These are phyloP conservation scores for Clonostachys solani DNA, from an alignment of 2,329 filamentous ascomycete genomes.

Conservation along the genomic window DNA sequence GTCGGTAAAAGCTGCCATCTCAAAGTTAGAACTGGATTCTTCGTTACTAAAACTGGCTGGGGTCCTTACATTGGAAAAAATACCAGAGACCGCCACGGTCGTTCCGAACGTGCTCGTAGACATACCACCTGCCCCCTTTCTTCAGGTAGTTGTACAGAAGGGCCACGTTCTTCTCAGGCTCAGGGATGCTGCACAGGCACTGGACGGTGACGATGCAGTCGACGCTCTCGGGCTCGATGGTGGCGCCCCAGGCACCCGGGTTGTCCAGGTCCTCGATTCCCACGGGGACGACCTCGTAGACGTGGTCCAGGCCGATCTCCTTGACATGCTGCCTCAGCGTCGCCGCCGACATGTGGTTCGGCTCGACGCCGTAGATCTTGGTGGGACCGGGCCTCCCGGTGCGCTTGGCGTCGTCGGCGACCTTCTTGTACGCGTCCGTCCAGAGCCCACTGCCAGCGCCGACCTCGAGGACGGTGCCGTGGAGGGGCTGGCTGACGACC, in stretches of 20 bases:
- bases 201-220: constrained; percentile 58
- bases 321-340: constrained; percentile 39
- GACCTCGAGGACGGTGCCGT: constrained; percentile 55
- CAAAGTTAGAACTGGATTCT: background rate
- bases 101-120: constrained; percentile 55
- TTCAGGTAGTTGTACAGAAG: constrained; percentile 54
- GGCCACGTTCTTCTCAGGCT: constrained; percentile 49
- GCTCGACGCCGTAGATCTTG: constrained; percentile 59
- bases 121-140: constrained; percentile 58
- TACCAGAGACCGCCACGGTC: constrained; percentile 31
- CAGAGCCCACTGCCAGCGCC: constrained; percentile 59
- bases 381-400: constrained; percentile 9
- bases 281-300: constrained; percentile 58
- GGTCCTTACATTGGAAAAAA: constrained; percentile 46
- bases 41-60: background rate
- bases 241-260: constrained; percentile 9
- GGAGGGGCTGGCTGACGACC: constrained; percentile 28
- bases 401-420: constrained; percentile 8
- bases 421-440: constrained; percentile 45
- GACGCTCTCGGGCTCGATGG: constrained; percentile 42
- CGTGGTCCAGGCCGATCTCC: constrained; percentile 45
- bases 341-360: constrained; percentile 49
- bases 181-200: constrained; percentile 61
- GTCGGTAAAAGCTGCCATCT: constrained; percentile 38
- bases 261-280: constrained; percentile 55